Evolutionary conservation across 805 yeast genomes (phyloP).

Genomic region (Helenozyma rhizophorensis): DNA sequence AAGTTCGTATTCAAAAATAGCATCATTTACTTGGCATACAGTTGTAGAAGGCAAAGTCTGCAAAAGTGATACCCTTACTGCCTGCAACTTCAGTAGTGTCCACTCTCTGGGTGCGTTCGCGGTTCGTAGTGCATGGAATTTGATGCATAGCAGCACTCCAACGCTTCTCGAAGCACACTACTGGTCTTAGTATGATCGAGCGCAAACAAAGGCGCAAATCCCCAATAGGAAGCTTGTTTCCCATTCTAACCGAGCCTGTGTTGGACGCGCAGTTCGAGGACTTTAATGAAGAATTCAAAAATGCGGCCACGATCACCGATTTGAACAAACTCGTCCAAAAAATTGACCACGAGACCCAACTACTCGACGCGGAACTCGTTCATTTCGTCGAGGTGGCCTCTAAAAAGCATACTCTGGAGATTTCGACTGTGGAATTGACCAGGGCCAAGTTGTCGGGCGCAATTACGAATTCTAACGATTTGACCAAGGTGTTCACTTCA

Average conservation of each 20-base stretch:
- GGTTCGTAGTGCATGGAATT: too few relatives aligned
- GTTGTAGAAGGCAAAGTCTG: too few relatives aligned
- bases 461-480: conserved; percentile 50
- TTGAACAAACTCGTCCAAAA: conserved; percentile 21
- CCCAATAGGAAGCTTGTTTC: conserved; percentile 10
- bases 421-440: conserved; percentile 51
- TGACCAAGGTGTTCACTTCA: conserved; percentile 49
- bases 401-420: conserved; percentile 31
- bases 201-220: background rate
- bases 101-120: too few relatives aligned
- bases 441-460: conserved; percentile 64
- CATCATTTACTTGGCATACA: too few relatives aligned
- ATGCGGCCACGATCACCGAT: conserved; percentile 27
- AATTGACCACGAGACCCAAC: conserved; percentile 23
- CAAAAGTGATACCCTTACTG: too few relatives aligned
- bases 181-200: background rate
- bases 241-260: conserved; percentile 5
- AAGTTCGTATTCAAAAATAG: too few relatives aligned
- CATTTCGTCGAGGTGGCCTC: conserved; percentile 21
- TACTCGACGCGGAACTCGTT: conserved; percentile 24
- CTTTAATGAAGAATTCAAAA: conserved; percentile 10
- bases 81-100: too few relatives aligned
- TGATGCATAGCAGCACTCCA: too few relatives aligned
- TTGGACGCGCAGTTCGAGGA: conserved; percentile 6
- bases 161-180: too few relatives aligned